Conservation (phyloP, 164 flowering plant genomes). For the Tinospora cordifolia region DNA sequence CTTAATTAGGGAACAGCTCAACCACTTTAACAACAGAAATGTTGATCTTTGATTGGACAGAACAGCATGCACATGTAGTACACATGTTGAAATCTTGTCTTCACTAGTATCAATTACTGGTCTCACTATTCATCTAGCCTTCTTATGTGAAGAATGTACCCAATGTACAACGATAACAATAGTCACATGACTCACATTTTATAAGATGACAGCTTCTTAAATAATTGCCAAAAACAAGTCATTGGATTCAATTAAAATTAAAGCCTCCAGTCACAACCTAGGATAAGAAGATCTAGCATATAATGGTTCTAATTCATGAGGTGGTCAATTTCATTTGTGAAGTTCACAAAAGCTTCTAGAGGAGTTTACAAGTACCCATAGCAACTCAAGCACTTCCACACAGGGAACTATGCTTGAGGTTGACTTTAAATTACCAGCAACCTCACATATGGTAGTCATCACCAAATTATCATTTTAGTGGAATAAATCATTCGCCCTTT, state of each 20-base stretch:
- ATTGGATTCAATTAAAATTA: background rate
- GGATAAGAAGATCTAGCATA: background rate
- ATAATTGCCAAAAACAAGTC: background rate
- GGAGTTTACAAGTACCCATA: background rate
- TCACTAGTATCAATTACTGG: background rate
- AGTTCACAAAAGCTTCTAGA: background rate
- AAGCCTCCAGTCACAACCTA: background rate
- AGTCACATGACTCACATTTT: background rate
- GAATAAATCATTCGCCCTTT: background rate
- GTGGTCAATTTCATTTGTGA: background rate
- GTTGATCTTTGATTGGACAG: background rate
- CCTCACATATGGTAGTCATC: background rate
- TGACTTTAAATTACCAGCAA: background rate
- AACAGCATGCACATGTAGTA: background rate
- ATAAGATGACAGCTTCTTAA: background rate
- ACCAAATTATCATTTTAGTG: background rate
- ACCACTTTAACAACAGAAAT: too few relatives aligned
- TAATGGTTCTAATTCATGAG: background rate
- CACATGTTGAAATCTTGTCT: background rate
- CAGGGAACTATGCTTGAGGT: background rate
- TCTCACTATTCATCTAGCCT: background rate
- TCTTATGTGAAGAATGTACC: too few relatives aligned
- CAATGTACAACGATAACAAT: background rate
- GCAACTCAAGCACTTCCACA: background rate
- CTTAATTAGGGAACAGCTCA: background rate